Evolutionary conservation across 768 basidiomycete genomes (phyloP), one percentile per base, ranked within the genome.

Genomic region (Collybia nuda): DNA sequence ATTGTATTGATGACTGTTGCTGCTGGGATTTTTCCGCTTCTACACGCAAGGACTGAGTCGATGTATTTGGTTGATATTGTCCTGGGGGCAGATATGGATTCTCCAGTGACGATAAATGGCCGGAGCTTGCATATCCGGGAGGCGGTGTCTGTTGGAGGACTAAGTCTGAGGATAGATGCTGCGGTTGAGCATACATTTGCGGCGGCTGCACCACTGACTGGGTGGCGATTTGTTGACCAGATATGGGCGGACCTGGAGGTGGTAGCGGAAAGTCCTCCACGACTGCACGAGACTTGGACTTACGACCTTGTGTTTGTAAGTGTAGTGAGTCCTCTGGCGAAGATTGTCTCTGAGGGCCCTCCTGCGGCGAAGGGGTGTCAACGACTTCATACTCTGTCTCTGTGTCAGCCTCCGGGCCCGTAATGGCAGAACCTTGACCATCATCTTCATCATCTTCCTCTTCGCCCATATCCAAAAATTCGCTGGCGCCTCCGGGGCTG

Each of bases 401-500:
- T 11, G 66, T 70, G 24, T 68, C 71, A 47, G 72, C 74, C 15
- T 66, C 74, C 24, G 60, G 49, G 18, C 38, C 49, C 22, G 39
- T 45, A 37, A 44, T 37, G 15, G 44, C 53, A n/a, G 55, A 53
- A 44, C 50, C 43, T 6, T 48, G 54, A 28, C 56, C 56, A 15
- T 62, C 61, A 4, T 45, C 56, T n/a, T 62, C 57, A 22, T 64
- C 67, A 28, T 71, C 69, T 35, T 75, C 73, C 17, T 66, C 65
- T 36, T 75, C 79, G 23, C 71, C 68, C 68, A 88, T 67, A 59
- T 90, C 87, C 44, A 89, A 68, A 62, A 90, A 90, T 60, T 88
- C 82, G 62, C 69, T 76, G 8, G 55, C 50, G 17, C 49, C 54
- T 2, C 54, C 45, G 17, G 55, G 55, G 47, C 44, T 52, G 36